Evolutionary conservation across 2,329 filamentous ascomycete species (phyloP).

Genomic region (Neonectria faginata): DNA sequence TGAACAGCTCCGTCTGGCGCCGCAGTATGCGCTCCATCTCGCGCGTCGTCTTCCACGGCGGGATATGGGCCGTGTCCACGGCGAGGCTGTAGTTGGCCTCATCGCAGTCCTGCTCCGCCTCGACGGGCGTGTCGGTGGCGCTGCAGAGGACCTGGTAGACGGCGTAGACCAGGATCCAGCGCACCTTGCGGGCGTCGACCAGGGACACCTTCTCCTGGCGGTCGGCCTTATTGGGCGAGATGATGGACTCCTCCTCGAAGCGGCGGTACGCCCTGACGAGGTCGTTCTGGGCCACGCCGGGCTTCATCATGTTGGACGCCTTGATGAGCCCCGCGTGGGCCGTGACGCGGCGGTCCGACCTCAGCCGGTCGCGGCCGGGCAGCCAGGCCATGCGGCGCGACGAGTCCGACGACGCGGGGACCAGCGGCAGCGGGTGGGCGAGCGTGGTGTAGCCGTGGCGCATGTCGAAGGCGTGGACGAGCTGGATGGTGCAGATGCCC

Average conservation of each 20-base stretch:
- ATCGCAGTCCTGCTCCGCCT: conserved; percentile 67
- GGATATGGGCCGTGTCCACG: conserved; percentile 56
- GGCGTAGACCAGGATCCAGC: conserved; percentile 82
- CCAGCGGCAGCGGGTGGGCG: conserved; percentile 73
- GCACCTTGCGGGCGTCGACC: conserved; percentile 78
- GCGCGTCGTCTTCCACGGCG: conserved; percentile 58
- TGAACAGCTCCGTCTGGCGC: conserved; percentile 46
- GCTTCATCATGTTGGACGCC: conserved; percentile 60
- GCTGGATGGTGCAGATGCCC: conserved; percentile 77
- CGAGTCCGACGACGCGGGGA: conserved; percentile 62
- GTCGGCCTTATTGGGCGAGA: conserved; percentile 63
- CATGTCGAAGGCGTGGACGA: conserved; percentile 73
- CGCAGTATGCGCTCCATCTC: conserved; percentile 45
- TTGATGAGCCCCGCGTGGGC: conserved; percentile 65
- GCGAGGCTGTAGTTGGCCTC: conserved; percentile 68
- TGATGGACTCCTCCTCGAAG: conserved; percentile 73
- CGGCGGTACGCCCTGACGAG: conserved; percentile 76
- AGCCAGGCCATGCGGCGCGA: conserved; percentile 57
- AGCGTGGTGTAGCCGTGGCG: conserved; percentile 70
- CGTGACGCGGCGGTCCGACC: conserved; percentile 61
- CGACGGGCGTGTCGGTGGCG: conserved; percentile 69
- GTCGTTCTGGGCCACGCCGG: conserved; percentile 57
- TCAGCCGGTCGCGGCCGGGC: conserved; percentile 54
- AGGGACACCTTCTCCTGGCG: conserved; percentile 65
- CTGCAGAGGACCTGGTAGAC: conserved; percentile 78